These are phyloP conservation scores for Aspergillus panamensis DNA, from an alignment of 495 filamentous ascomycete genomes.

Conservation along the genomic window DNA sequence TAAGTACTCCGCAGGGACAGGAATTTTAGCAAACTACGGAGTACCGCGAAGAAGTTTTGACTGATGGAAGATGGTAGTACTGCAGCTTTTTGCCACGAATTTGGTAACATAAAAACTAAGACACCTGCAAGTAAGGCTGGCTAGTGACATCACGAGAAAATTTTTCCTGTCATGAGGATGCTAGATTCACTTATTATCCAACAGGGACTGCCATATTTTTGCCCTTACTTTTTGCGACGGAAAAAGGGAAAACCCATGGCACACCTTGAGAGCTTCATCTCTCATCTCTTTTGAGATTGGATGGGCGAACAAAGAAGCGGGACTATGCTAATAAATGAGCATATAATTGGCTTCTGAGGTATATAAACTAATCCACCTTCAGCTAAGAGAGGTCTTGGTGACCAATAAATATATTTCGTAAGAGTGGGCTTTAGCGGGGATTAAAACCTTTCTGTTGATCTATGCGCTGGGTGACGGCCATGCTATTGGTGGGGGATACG, in stretches of 20 bases:
- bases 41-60: neutral
- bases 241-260: neutral
- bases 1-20: neutral
- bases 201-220: too few relatives aligned
- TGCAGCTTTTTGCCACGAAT: neutral
- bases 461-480: constrained; percentile 1
- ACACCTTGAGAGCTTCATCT: neutral
- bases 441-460: constrained; percentile 1
- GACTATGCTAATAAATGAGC: neutral
- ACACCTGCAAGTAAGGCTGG: too few relatives aligned
- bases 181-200: too few relatives aligned
- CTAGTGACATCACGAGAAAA: neutral
- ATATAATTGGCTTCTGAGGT: neutral
- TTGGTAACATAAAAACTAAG: too few relatives aligned
- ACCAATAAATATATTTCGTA: constrained; percentile 9
- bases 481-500: constrained; percentile 16
- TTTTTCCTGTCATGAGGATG: neutral
- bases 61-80: neutral
- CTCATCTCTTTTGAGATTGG: neutral
- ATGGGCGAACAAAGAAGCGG: neutral
- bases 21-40: neutral
- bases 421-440: neutral
- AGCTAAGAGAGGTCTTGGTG: neutral
- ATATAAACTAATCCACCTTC: neutral
- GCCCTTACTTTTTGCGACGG: neutral